Evolutionary conservation across 768 basidiomycete genomes (phyloP).

Genomic region (Exsudoporus frostii): DNA sequence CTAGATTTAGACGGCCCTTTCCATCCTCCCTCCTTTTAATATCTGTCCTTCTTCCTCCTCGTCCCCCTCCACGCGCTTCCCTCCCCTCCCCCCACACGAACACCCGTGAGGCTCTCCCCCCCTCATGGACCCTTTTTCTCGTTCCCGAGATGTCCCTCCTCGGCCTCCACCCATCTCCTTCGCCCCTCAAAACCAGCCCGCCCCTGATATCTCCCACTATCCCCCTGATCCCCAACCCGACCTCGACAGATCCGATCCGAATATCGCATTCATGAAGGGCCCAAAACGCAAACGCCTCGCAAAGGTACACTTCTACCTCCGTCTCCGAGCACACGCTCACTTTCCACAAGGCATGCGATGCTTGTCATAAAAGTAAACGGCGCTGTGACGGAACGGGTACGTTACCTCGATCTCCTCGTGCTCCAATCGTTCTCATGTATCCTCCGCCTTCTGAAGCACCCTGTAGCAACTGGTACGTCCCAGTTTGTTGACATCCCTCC

Average conservation of each 20-base stretch:
- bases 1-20: slow-evolving; percentile 30
- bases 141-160: slow-evolving; percentile 17
- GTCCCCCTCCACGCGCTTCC: not conserved
- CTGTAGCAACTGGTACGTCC: slow-evolving; percentile 72
- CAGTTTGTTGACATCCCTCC: not conserved
- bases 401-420: slow-evolving; percentile 23
- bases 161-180: slow-evolving; percentile 24
- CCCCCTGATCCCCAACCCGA: slow-evolving; percentile 20
- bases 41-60: slow-evolving; percentile 14
- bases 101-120: not conserved
- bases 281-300: slow-evolving; percentile 54
- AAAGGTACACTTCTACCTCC: slow-evolving; percentile 36
- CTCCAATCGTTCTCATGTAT: slow-evolving; percentile 5
- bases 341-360: slow-evolving; percentile 61
- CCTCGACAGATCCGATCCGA: slow-evolving; percentile 30
- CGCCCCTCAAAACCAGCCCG: slow-evolving; percentile 18
- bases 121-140: slow-evolving; percentile 38
- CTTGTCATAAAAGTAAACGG: slow-evolving; percentile 82
- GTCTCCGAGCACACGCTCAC: slow-evolving; percentile 6
- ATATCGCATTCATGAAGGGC: slow-evolving; percentile 46
- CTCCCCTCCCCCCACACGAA: not conserved
- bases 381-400: slow-evolving; percentile 78
- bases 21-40: slow-evolving; percentile 23
- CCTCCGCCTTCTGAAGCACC: slow-evolving; percentile 46
- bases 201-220: slow-evolving; percentile 21